Base-by-base conservation (phyloP, 805 yeast genomes). In the Starmera pachycereana region DNA sequence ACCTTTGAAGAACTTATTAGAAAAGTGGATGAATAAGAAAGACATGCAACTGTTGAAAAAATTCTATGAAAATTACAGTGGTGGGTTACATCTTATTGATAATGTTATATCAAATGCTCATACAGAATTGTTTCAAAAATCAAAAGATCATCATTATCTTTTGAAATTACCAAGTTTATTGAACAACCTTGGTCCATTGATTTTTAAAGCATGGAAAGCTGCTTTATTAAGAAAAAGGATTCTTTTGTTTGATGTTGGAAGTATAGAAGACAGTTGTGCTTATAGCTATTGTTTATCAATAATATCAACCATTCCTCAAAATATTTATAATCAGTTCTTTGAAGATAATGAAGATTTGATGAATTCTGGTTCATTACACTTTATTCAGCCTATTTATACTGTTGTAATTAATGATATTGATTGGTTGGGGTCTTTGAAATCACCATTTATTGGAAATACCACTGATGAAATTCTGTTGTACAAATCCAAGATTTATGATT, bases 401-500 rank as follows among this genome's bases (percentile, higher is more conserved):
- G 68, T 82, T 27, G 76, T 82, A 16, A 68, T 83, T 29, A 68
- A 70, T 39, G 90, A 83, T 53, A 60, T 71, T 31, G 58, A 60
- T 37, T 68, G 60, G 52, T 49, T 68, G 35, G 42, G 38, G 18
- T 48, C 48, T 22, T 37, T 33, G 11, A 33, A 50, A 2, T 44
- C 52, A 12, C 36, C 51, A 12, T 79, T 61, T 48, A 62, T 80
- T 32, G 88, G 80, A 3, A 65, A 75, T 7, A 78, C 90, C 2
- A 71, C 80, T 18, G 94, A 83, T 51, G 79, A 74, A 35, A 72
- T 83, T 19, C 58, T 82, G 29, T 61, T 78, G 49, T 74, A 69
- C 44, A 80, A 78, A 46, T 51, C 52, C 12, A 60, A 64, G 10
- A 47, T 76, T 4, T 80, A 71, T 51, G 86, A 81, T 50, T 50